Percentiles rank a stretch among this genome's conserved stretches.
Evolutionary conservation across 176 grass and related monocot genomes (phyloP).

Genomic region (Cenchrus americanus): DNA sequence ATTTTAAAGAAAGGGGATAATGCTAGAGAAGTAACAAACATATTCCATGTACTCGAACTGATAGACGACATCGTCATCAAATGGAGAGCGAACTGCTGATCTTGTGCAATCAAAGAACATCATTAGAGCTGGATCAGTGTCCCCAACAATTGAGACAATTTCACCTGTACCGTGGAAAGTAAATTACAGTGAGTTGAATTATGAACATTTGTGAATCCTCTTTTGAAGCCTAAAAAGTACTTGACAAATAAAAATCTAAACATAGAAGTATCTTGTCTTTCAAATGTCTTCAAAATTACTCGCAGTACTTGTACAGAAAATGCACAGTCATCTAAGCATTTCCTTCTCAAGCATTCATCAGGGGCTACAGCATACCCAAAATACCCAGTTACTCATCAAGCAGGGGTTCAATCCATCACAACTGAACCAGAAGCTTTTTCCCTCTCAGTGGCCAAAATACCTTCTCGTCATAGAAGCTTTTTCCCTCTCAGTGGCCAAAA

Average conservation of each 20-base stretch:
- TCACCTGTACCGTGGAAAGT: conserved; percentile 61
- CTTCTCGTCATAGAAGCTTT: no score
- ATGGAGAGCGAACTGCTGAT: conserved; percentile 73
- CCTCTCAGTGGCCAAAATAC: no score
- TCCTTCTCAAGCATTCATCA: no score
- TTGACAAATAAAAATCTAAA: not conserved
- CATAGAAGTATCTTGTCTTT: not conserved
- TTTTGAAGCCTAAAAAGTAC: not conserved
- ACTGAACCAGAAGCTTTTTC: no score
- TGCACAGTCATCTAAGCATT: no score
- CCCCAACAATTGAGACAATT: conserved; percentile 85
- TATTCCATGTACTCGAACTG: conserved; percentile 99
- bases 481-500: not conserved
- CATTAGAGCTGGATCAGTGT: conserved; percentile 84
- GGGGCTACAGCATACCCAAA: no score
- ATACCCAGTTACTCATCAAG: no score
- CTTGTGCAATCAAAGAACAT: conserved; percentile 98
- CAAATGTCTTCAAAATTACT: conserved; percentile 14
- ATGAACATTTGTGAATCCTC: conserved; percentile 10
- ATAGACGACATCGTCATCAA: conserved; percentile 95
- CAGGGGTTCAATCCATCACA: no score
- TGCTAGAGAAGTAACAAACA: conserved; percentile 54
- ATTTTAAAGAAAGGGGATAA: not conserved
- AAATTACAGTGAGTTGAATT: conserved; percentile 10
- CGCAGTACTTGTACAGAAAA: not conserved